Evolutionary conservation across 2,329 filamentous ascomycete species (phyloP), one percentile per base, ranked within the genome.

Genomic region (Colletotrichum sp.): DNA sequence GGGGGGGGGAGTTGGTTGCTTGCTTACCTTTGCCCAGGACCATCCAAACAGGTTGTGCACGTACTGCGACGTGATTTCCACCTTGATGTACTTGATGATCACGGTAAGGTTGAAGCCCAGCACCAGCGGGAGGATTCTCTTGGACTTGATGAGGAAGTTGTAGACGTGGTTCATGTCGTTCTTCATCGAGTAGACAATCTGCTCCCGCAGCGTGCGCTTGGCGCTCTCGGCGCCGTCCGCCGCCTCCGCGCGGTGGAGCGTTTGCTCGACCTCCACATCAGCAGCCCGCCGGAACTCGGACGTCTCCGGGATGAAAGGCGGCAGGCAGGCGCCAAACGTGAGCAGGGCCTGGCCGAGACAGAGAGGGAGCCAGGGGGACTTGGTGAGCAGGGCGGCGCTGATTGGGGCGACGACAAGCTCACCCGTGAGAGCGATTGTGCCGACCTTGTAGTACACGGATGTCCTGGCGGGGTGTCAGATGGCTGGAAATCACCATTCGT

Each of bases 31-130:
- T 54, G 83, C 84, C 85, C 87, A 87, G 9, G 83, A 84, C 83
- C 88, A 87, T 34, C 80, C 66, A 78, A 89, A 91, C 8, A 88
- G 84, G 62, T 86, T 87, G 1, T 86, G 87, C 68, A 87, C 83
- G 76, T 90, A 90, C 77, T 91, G 90, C 4, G 90, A 76, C 8
- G 89, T 72, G 27, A 74, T 64, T 6, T 83, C 82, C 9, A 43
- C 8, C 63, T 81, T 79, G 29, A 81, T 79, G 58, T 80, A 81
- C 57, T 83, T 82, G 29, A 82, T 79, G 0, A 81, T 54, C 7
- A 84, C 68, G 11, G 81, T 79, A 16, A 84, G 78, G 2, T 78
- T 77, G 18, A 85, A 79, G 0, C 84, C 82, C 3, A 83, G 6
- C 21, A 86, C 81, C 6, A 88, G 81, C 15, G 84, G 70, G 62